Conservation (phyloP, 202 grass and related monocot species). For the Dendrocalamus latiflorus region DNA sequence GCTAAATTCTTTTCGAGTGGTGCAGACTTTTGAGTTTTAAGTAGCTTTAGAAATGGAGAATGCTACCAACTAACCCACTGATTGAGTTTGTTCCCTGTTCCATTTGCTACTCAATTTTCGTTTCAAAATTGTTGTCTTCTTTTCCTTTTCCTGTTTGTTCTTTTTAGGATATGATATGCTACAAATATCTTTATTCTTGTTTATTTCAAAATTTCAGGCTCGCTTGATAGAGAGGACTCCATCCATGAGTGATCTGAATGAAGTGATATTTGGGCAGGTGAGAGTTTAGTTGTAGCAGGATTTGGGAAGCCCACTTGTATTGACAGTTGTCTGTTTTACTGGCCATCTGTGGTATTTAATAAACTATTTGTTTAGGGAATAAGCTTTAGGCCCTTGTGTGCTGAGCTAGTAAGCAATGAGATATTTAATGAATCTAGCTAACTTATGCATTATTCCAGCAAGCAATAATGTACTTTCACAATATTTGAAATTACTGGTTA, state of each 20-base stretch:
- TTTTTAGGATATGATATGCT: neutral
- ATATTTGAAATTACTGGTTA: neutral
- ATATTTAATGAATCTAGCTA: neutral
- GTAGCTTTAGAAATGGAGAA: neutral
- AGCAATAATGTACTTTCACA: neutral
- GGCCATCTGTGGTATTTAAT: neutral
- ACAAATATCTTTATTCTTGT: constrained; percentile 4
- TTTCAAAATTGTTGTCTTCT: neutral
- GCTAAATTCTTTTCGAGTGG: neutral
- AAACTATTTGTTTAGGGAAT: neutral
- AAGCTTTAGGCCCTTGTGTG: neutral
- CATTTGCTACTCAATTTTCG: neutral
- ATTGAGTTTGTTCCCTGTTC: neutral
- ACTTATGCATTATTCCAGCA: neutral
- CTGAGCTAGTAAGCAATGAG: neutral
- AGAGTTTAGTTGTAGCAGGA: constrained; percentile 17
- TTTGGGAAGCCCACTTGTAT: neutral
- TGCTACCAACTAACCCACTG: neutral
- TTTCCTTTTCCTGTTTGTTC: neutral
- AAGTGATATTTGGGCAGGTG: constrained; percentile 98
- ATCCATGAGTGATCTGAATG: constrained; percentile 97
- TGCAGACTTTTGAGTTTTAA: neutral
- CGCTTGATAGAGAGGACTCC: constrained; percentile 91
- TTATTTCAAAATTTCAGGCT: constrained; percentile 54
- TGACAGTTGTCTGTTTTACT: constrained; percentile 14